Evolutionary conservation across 495 filamentous ascomycete genomes (phyloP).

Genomic region (Neurospora sp.): DNA sequence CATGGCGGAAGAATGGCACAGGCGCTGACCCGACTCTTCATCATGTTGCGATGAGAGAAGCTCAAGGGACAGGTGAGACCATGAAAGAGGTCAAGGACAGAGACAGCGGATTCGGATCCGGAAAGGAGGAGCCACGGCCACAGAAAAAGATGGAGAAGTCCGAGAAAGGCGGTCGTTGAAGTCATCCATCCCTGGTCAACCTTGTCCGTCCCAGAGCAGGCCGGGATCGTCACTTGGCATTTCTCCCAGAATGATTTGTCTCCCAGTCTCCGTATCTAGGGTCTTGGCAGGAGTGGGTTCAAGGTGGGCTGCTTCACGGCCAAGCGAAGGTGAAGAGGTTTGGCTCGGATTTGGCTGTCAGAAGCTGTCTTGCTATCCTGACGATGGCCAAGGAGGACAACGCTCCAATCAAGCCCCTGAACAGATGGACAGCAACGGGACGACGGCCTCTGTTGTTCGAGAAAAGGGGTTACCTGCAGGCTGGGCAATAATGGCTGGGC

Average conservation of each 20-base stretch:
- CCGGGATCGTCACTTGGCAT: neutral
- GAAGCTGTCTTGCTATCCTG: neutral
- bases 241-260: neutral
- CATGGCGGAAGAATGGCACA: constrained; percentile 8
- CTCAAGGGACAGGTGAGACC: neutral
- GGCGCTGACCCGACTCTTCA: neutral
- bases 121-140: neutral
- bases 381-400: neutral
- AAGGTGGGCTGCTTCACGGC: neutral
- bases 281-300: neutral
- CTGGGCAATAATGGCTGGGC: neutral
- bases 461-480: neutral
- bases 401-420: neutral
- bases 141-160: neutral
- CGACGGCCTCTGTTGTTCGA: neutral
- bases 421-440: neutral
- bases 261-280: neutral
- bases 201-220: neutral
- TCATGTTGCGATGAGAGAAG: neutral
- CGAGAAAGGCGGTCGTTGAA: neutral
- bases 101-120: neutral
- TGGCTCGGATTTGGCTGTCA: neutral
- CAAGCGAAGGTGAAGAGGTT: neutral
- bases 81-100: neutral
- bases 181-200: neutral